phyloP scores from a whole-genome alignment of 306 rosid species.

The Dryas drummondii region DNA sequence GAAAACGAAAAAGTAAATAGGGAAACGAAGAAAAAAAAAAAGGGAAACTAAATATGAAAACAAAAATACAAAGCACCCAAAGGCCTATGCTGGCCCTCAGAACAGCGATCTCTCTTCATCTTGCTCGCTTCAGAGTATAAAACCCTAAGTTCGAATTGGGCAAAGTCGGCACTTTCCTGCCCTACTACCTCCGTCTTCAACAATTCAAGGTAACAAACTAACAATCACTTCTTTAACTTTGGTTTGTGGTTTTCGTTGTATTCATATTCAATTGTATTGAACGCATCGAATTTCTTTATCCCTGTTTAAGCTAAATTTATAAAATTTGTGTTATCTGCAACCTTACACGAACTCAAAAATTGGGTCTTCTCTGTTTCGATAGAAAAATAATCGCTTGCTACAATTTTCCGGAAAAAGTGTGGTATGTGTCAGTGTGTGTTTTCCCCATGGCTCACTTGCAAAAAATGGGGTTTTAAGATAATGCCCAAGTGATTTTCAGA shows the following conservation, averaged over 20 bases:
- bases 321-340: neutral
- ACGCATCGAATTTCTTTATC: neutral
- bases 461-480: neutral
- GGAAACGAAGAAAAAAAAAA: neutral
- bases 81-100: constrained; percentile 4
- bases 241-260: neutral
- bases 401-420: neutral
- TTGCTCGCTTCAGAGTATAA: neutral
- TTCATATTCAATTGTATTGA: neutral
- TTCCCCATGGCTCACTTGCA: neutral
- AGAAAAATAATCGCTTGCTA: neutral
- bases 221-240: neutral
- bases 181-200: neutral
- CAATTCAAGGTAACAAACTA: constrained; percentile 14
- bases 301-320: neutral
- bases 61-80: neutral
- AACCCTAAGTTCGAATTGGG: constrained; percentile 10
- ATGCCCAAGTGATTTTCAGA: neutral
- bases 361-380: neutral
- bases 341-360: neutral
- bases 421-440: neutral
- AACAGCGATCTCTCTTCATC: neutral
- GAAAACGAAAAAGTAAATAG: neutral
- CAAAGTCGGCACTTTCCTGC: constrained; percentile 5
- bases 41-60: neutral